Evolutionary conservation across 2,329 filamentous ascomycete genomes (phyloP), one percentile per base, ranked within the genome.

Genomic region (Trichoderma atroviride): DNA sequence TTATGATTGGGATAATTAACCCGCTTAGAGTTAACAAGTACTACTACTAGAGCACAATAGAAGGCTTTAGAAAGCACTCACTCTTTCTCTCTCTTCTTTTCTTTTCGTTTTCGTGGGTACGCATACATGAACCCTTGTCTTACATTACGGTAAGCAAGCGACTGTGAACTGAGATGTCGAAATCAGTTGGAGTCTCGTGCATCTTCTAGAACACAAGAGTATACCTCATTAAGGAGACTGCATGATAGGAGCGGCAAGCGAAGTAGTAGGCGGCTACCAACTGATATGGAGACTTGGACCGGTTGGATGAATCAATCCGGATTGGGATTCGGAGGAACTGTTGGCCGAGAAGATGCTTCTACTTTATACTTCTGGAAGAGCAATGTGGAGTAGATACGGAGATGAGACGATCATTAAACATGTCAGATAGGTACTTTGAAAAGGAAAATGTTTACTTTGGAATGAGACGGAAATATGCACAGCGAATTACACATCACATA

Each of bases 261-360:
- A 31, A 24, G 31, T 53, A 50, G 27, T 10, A 22, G 24, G 24
- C 24, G 31, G 33, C 53, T 57, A 31, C 47, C 22, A 50, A 50
- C n/a, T 9, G 47, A 50, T 24, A 33, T 3, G 43, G 55, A 67
- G 55, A 68, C 31, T 13, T 60, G 37, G 62, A n/a, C 35, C 66
- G 50, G 66, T 61, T 55, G 27, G 50, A 69, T 69, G 58, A 57
- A 69, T 69, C 62, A 37, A 43, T 50, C 66, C 66, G 66, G 58
- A 35, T 63, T 69, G 58, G 58, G 29, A 57, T 62, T 69, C 66
- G 66, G 66, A 50, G 50, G 50, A 63, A 69, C 59, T 61, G 22
- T 55, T 40, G 47, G 47, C 65, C 65, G 65, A 68, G 16, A 31
- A 29, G 4, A 43, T 5, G 24, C 11, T 35, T n/a, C 29, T 50